These are phyloP conservation scores for Aspergillus melleus DNA, from an alignment of 2,329 filamentous ascomycete species.

Conservation along the genomic window DNA sequence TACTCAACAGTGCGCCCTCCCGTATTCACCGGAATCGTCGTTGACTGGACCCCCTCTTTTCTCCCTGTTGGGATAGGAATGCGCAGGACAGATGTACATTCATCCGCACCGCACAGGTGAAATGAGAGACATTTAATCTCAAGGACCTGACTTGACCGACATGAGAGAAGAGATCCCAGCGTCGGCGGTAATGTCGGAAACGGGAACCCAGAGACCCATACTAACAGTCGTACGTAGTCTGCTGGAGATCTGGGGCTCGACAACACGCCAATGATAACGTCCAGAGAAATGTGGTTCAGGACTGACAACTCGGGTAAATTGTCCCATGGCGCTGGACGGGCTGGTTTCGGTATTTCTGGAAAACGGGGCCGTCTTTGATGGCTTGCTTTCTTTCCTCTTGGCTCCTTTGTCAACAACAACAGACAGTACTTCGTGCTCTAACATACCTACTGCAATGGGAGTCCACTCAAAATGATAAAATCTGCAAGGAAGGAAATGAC, in stretches of 20 bases:
- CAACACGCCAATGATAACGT: conserved; percentile 3
- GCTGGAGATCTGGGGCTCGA: background rate
- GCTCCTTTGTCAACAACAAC: background rate
- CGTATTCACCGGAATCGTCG: background rate
- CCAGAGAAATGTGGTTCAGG: background rate
- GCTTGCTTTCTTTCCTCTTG: background rate
- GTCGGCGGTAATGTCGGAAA: background rate
- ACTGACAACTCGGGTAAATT: conserved; percentile 1
- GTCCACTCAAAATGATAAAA: background rate
- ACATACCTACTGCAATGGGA: background rate
- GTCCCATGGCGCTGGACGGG: background rate
- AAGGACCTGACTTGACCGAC: too few species aligned
- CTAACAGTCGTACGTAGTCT: conserved; percentile 1
- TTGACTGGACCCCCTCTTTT: background rate
- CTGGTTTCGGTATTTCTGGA: background rate
- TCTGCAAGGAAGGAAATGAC: conserved; percentile 2
- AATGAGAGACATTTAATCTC: background rate
- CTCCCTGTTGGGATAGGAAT: background rate
- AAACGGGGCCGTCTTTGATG: background rate
- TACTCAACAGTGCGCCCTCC: background rate
- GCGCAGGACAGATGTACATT: background rate
- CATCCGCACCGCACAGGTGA: background rate
- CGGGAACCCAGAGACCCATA: background rate
- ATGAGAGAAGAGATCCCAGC: background rate
- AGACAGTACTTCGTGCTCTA: too few species aligned